A percentile compares a stretch with the other conserved stretches of the same genome.
Evolutionary conservation across 768 basidiomycete genomes (phyloP).

Genomic region (Butyriboletus loyo): DNA sequence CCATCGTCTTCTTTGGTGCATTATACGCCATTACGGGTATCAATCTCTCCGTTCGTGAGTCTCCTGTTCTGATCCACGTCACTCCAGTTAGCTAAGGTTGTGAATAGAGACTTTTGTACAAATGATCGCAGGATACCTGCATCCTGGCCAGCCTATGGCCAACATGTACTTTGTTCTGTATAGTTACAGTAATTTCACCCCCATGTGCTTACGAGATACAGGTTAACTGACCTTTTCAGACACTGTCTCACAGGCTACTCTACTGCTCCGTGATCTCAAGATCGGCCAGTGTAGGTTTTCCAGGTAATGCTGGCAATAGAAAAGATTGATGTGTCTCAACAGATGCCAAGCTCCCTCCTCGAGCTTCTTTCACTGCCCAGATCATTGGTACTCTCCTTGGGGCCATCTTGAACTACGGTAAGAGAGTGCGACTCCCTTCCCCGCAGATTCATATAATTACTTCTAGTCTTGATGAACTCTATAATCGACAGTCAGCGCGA

Average conservation of each 20-base stretch:
- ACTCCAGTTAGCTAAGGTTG: background rate
- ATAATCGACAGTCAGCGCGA: conserved; percentile 51
- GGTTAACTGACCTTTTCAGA: conserved; percentile 41
- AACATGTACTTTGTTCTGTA: conserved; percentile 46
- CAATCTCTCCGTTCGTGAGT: conserved; percentile 18
- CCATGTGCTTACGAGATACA: conserved; percentile 31
- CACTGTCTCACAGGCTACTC: conserved; percentile 45
- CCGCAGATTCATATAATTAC: conserved; percentile 8
- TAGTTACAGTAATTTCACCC: conserved; percentile 40
- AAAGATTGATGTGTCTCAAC: conserved; percentile 32
- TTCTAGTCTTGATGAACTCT: conserved; percentile 55
- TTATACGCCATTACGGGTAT: conserved; percentile 49
- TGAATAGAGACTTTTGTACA: conserved; percentile 29
- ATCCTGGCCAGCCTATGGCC: conserved; percentile 38
- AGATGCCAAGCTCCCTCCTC: conserved; percentile 58
- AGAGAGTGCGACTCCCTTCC: background rate
- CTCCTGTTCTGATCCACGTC: background rate
- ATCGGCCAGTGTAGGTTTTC: conserved; percentile 26
- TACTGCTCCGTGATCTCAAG: conserved; percentile 59
- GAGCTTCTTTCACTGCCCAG: conserved; percentile 60
- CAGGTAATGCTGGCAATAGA: conserved; percentile 13
- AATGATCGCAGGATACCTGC: conserved; percentile 38
- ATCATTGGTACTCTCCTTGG: conserved; percentile 55
- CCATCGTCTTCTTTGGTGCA: conserved; percentile 52
- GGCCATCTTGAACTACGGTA: conserved; percentile 45